Evolutionary conservation across 441 rosid species (phyloP).

Genomic region (Viola pubescens): DNA sequence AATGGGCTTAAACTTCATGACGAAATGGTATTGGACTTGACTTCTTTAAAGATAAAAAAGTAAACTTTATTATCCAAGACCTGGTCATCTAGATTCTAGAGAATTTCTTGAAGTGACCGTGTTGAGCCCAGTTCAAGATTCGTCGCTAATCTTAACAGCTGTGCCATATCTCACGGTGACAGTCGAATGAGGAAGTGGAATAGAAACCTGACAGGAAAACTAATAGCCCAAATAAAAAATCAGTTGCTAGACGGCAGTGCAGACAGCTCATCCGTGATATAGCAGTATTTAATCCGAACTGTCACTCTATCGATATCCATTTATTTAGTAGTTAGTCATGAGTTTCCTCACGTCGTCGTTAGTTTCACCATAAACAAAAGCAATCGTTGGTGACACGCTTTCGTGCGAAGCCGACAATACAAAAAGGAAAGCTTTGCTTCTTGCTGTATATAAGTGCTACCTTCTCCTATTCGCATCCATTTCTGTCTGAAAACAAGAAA

Average conservation of each 20-base stretch:
- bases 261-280: neutral
- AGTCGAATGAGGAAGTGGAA: neutral
- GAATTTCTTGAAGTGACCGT: neutral
- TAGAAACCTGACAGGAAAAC: neutral
- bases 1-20: no score
- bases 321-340: constrained; percentile 1
- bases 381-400: constrained; percentile 8
- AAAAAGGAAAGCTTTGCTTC: no score
- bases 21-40: no score
- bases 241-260: neutral
- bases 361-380: neutral
- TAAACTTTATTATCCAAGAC: neutral
- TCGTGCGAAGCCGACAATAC: constrained; percentile 13
- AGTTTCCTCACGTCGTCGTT: neutral
- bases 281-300: neutral
- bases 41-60: no score
- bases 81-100: constrained; percentile 5
- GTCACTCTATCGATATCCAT: neutral
- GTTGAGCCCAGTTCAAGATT: neutral
- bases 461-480: no score
- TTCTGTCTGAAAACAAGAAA: no score
- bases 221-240: no score
- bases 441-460: no score
- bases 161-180: neutral
- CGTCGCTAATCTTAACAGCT: neutral